Conservation (phyloP, 1,284 basidiomycete species). For the Cryptococcus jaspeensis region DNA sequence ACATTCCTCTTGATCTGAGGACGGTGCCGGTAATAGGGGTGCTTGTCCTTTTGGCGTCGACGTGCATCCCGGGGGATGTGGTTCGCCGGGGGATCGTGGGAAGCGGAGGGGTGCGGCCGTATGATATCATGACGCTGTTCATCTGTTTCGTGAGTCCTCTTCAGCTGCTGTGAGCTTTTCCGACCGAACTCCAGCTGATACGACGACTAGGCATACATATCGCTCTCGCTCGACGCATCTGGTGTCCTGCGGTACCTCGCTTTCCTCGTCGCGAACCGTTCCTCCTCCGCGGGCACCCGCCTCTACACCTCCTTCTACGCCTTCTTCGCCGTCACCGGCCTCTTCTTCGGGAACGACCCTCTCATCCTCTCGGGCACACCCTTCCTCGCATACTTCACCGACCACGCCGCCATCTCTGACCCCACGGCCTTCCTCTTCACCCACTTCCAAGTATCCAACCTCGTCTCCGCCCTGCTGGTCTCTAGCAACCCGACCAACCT, state of each 20-base stretch:
- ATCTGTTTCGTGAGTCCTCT: constrained; percentile 63
- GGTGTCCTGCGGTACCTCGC: constrained; percentile 84
- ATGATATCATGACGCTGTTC: constrained; percentile 91
- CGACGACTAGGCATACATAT: constrained; percentile 83
- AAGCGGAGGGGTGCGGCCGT: constrained; percentile 77
- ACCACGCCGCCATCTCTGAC: constrained; percentile 62
- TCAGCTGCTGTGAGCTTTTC: background rate
- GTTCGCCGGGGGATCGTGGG: constrained; percentile 65
- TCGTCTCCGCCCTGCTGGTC: constrained; percentile 56
- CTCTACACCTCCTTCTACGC: constrained; percentile 77
- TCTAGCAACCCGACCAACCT: constrained; percentile 56
- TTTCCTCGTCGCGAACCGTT: constrained; percentile 77
- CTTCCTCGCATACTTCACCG: constrained; percentile 81
- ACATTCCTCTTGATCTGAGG: constrained; percentile 64
- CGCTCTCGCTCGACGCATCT: constrained; percentile 82
- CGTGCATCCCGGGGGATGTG: constrained; percentile 65
- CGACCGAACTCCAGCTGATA: background rate
- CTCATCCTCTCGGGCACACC: constrained; percentile 77
- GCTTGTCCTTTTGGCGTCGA: constrained; percentile 70
- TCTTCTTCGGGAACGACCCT: constrained; percentile 86
- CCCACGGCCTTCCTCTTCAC: constrained; percentile 67
- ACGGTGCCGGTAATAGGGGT: constrained; percentile 78
- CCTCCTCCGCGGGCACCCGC: constrained; percentile 61
- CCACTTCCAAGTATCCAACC: constrained; percentile 76
- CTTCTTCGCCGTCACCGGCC: constrained; percentile 74